Evolutionary conservation across 1,139 yeast genomes (phyloP), one percentile per base, ranked within the genome.

Genomic region (Candida sp.): DNA sequence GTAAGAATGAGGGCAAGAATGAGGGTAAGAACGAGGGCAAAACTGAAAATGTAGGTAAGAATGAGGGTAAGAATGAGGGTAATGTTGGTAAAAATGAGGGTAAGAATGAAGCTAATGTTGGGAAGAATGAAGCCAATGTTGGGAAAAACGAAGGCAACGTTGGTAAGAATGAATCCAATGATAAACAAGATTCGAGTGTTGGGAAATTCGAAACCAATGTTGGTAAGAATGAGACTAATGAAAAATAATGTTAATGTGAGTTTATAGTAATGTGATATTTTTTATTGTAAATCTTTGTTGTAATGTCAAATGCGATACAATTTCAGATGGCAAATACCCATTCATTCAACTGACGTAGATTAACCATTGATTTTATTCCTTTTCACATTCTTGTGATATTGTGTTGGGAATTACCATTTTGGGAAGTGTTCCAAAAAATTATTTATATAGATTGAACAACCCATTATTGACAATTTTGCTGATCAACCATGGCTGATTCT

Each of bases 11-110:
- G 35, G 50, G 52, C 27, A 52, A 54, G 44, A 43, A 48, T 33
- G 58, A 54, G 44, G 37, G 12, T 11, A 11, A 35, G 23, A 21
- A 21, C n/a, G 23, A 9, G 7, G 3, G 22, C 36, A 11, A 34
- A 21, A 9, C 8, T 32, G 29, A 25, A 15, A 15, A 15, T 15
- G 19, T 15, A 15, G 19, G 19, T 15, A 15, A 25, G 29, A 11
- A 25, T 32, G 34, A 32, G 19, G 19, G 19, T 12, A 32, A 32
- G 11, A 32, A 12, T 32, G 12, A 32, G 11, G 6, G 19, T 12
- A 8, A 30, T 30, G 33, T 30, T 30, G n/a, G 52, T 23, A 52
- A 53, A 43, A 42, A 48, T 32, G 57, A 54, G 44, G 21, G 22
- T 9, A 33, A 21, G 19, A 35, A 21, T n/a, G 37, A 22, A 35